A percentile compares a stretch with the other conserved stretches of the same genome.
Conservation (phyloP, 2,329 filamentous ascomycete species). For the Hyphodiscus sp. region DNA sequence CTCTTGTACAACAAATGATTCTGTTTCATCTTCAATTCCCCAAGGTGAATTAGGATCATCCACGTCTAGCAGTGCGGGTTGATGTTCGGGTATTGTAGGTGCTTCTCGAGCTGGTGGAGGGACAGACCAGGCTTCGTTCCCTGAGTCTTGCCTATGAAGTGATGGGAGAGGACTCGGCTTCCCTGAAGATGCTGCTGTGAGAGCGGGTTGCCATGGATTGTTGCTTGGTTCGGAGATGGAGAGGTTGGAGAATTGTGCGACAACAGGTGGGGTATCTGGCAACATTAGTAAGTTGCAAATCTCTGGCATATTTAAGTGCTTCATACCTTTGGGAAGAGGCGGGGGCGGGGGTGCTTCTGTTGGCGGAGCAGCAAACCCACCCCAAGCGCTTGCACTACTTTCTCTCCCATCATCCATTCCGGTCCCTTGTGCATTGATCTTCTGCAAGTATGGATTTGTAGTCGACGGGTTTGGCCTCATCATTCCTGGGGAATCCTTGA, state of each 20-base stretch:
- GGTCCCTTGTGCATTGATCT: slow-evolving; percentile 14
- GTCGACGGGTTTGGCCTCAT: slow-evolving; percentile 9
- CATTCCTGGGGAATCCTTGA: slow-evolving; percentile 20
- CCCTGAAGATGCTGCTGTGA: slow-evolving; percentile 12
- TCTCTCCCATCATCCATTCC: slow-evolving; percentile 16
- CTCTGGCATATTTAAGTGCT: not conserved
- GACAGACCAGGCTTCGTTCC: slow-evolving; percentile 25
- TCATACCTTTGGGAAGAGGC: slow-evolving; percentile 16
- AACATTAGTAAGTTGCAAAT: not conserved
- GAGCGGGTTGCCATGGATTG: slow-evolving; percentile 29
- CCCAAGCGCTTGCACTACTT: slow-evolving; percentile 26
- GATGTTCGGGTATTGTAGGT: slow-evolving; percentile 11
- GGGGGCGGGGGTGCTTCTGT: slow-evolving; percentile 13
- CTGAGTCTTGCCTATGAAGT: slow-evolving; percentile 21
- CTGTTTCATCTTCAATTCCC: slow-evolving; percentile 26
- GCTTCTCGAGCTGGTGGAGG: slow-evolving; percentile 9
- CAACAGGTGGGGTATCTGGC: slow-evolving; percentile 8
- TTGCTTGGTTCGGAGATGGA: slow-evolving; percentile 21
- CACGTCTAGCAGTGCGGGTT: slow-evolving; percentile 22
- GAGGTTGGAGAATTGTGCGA: slow-evolving; percentile 21
- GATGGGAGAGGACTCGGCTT: slow-evolving; percentile 13
- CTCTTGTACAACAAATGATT: slow-evolving; percentile 13
- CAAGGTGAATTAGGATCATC: slow-evolving; percentile 28
- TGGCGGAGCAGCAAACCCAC: slow-evolving; percentile 10
- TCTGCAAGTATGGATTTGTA: slow-evolving; percentile 29